Evolutionary conservation across 1,139 yeast species (phyloP), one percentile per base, ranked within the genome.

Genomic region (Lodderomyces theae): DNA sequence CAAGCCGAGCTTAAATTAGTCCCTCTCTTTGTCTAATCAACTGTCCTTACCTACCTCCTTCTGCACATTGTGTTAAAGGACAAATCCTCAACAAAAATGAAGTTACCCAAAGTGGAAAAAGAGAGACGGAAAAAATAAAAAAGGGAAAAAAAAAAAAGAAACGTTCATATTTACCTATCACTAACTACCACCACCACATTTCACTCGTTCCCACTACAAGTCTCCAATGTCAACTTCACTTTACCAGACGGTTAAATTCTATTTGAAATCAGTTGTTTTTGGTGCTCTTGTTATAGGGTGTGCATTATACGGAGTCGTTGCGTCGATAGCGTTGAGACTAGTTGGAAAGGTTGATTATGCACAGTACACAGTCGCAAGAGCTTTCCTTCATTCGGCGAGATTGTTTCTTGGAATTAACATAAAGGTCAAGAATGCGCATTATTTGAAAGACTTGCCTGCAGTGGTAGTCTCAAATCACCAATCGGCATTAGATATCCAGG

Each of bases 381-480:
- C 82, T 32, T 90, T 86, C 57, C 85, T 86, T 60, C 60, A 66
- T 50, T 56, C 79, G 3, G 74, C 85, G 60, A 77, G 86, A 28
- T 58, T 66, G 3, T 41, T 82, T 2, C 64, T 90, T 60, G 92
- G 95, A 0, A 69, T 89, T 47, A 80, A 74, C 48, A 79, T 92
- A 44, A 77, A 73, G 38, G 66, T 94, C 43, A 80, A 79, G 47
- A 82, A 86, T 54, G 75, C 61, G 42, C 55, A 71, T 31, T 57
- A 60, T 44, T 64, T 72, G 48, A 78, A 80, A 42, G 62, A 72
- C 23, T 66, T 84, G 38, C 97, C 98, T 2, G 96, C 94, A 5
- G 80, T 94, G 45, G 74, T 87, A 46, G 70, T 94, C 6, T 80
- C 95, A 12, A 94, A 94, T 65, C 99, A 94, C 66, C 99, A 94